Percentiles rank a stretch among this genome's conserved stretches.
These are phyloP conservation scores for Cladophialophora immunda DNA, from an alignment of 2,329 filamentous ascomycete species.

Conservation along the genomic window DNA sequence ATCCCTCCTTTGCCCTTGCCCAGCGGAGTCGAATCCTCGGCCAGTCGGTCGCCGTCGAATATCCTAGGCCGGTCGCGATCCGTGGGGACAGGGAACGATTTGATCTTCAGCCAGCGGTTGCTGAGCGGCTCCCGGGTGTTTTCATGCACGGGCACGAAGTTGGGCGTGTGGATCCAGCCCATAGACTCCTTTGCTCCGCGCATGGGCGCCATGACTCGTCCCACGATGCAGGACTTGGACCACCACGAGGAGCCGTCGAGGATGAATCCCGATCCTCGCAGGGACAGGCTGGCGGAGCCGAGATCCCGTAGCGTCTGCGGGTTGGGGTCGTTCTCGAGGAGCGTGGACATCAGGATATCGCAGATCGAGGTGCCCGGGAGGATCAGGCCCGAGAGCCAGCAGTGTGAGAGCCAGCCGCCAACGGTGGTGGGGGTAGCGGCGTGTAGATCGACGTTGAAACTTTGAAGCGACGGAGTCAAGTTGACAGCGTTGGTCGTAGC, in stretches of 20 bases:
- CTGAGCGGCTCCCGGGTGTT: conserved; percentile 41
- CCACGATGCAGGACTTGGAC: conserved; percentile 65
- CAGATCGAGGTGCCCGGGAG: conserved; percentile 63
- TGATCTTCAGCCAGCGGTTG: conserved; percentile 62
- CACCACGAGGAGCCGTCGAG: conserved; percentile 61
- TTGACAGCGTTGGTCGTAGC: background rate
- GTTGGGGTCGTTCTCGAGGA: conserved; percentile 62
- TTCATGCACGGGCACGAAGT: conserved; percentile 50
- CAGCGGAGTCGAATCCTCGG: conserved; percentile 51
- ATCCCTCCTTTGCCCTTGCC: conserved; percentile 49
- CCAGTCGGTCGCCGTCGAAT: conserved; percentile 50
- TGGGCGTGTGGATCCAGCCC: conserved; percentile 61
- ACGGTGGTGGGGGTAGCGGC: conserved; percentile 43
- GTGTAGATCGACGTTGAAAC: conserved; percentile 33
- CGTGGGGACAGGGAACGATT: conserved; percentile 48
- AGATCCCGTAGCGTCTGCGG: conserved; percentile 56
- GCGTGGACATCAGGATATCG: conserved; percentile 64
- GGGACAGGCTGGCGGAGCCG: conserved; percentile 61
- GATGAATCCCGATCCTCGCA: conserved; percentile 60
- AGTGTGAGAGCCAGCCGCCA: conserved; percentile 64
- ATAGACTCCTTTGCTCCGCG: conserved; percentile 59
- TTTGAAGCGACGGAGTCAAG: conserved; percentile 22
- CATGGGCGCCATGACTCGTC: conserved; percentile 59
- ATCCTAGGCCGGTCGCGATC: conserved; percentile 51
- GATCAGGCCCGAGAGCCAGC: conserved; percentile 63